Conservation (phyloP, 495 filamentous ascomycete genomes). For the Beverwykella pulmonaria region DNA sequence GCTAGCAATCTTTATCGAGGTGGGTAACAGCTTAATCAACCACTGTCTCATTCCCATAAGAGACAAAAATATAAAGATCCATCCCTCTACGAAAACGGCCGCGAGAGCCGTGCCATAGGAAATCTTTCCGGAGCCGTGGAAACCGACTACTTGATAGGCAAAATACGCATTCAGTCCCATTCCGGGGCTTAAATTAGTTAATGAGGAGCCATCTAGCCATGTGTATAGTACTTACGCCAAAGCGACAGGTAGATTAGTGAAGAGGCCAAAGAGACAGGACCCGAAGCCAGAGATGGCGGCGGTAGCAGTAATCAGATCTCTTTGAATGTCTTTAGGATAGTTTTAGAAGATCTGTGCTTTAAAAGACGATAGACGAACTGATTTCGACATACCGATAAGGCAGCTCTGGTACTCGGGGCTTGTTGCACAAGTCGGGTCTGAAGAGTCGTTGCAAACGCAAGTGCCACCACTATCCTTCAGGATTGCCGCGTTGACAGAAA, state of each 20-base stretch:
- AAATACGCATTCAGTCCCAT: not conserved
- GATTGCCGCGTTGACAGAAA: not conserved
- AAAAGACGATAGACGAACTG: too few species aligned
- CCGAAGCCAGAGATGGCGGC: not conserved
- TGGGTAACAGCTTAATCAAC: not conserved
- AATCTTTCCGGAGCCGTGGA: not conserved
- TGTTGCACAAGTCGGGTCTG: not conserved
- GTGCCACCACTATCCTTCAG: not conserved
- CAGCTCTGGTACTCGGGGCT: not conserved
- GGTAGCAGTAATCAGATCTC: not conserved
- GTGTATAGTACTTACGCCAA: not conserved
- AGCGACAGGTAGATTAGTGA: not conserved
- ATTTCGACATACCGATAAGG: not conserved
- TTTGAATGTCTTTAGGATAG: not conserved
- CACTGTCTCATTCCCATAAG: not conserved
- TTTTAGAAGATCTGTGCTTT: too few species aligned
- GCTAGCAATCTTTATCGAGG: not conserved
- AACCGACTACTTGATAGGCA: not conserved
- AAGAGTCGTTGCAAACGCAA: not conserved
- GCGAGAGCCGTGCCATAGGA: not conserved
- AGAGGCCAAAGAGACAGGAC: not conserved
- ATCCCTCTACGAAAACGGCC: not conserved
- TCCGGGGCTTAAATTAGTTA: not conserved
- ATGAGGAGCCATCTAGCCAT: too few species aligned
- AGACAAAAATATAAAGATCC: not conserved